These are phyloP conservation scores for Pythium apleroticum DNA, from an alignment of 352 stramenopile species.

Conservation along the genomic window DNA sequence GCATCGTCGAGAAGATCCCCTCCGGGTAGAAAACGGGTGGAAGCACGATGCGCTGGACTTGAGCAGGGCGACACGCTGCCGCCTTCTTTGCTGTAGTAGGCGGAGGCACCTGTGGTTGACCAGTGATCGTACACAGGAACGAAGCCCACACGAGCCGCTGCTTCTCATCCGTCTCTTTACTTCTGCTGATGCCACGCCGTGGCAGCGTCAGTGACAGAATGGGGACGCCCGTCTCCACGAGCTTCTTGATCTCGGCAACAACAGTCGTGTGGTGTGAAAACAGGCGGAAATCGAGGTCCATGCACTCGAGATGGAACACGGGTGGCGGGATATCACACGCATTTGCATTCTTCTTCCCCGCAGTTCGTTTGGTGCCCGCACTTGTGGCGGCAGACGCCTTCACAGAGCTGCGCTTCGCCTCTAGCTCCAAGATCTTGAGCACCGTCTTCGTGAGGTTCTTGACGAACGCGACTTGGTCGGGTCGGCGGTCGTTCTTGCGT, in stretches of 20 bases:
- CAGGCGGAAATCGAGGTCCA: neutral
- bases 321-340: neutral
- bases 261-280: slow-evolving; percentile 12
- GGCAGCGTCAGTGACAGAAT: slow-evolving; percentile 6
- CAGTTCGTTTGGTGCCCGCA: neutral
- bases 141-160: neutral
- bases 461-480: slow-evolving; percentile 4
- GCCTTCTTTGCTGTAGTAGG: neutral
- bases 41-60: slow-evolving; percentile 1
- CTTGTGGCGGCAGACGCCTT: neutral
- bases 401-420: neutral
- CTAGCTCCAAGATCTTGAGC: slow-evolving; percentile 2
- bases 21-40: neutral
- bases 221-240: slow-evolving; percentile 5
- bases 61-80: neutral
- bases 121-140: slow-evolving; percentile 10
- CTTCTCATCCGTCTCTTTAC: neutral
- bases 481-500: neutral
- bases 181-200: neutral
- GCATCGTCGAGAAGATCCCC: neutral
- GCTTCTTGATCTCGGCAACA: slow-evolving; percentile 5
- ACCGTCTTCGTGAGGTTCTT: slow-evolving; percentile 4
- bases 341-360: neutral
- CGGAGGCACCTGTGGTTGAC: neutral
- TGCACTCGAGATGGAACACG: slow-evolving; percentile 6